Base-by-base conservation (phyloP, 139 green algal species). In the Asterochloris erici region DNA sequence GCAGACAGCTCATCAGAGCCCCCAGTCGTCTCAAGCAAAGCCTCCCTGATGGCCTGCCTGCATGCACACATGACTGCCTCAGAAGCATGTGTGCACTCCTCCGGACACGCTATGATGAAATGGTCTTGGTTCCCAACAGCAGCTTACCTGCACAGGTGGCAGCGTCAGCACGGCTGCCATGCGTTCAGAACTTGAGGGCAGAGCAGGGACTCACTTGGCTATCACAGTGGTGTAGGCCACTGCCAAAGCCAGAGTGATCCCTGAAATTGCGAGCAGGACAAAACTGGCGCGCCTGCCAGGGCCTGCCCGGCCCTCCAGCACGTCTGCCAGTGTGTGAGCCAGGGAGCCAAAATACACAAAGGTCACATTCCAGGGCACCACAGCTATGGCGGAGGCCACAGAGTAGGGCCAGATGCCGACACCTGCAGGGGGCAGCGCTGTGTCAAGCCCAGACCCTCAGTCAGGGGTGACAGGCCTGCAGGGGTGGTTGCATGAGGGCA, bases 301-400 rank as follows among this genome's bases (percentile, higher is more conserved):
- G 15, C 77, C 83, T 19, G 83, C 47, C 0, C 81, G 63, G 71
- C 89, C 87, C 16, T 86, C 84, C 38, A 92, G 83, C 19, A 92
- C 82, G 80, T 90, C 86, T 4, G 91, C 83, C 63, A 95, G 73
- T 73, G 87, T 87, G 78, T 84, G 84, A 1, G 91, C 89, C 73
- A 94, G 78, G 29, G 82, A 90, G 68, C 93, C 93, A 66, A 96
- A 87, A 82, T 97, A 97, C 0, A 93, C 90, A 83, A 94, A 95
- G 10, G 88, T 81, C 1, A 87, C 64, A 16, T 82, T 91, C 88
- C 89, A 95, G 0, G 91, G 91, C 13, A 95, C 77, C 60, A 92
- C 90, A 16, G 90, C 86, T 21, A 88, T 14, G 23, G 74, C 81
- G 61, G 85, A 89, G 11, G 87, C 73, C 11, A 87, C 60, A 1